Evolutionary conservation across 192 early-diverging fungal species (phyloP), one percentile per base, ranked within the genome.

Genomic region (Chytriomyces sp.): DNA sequence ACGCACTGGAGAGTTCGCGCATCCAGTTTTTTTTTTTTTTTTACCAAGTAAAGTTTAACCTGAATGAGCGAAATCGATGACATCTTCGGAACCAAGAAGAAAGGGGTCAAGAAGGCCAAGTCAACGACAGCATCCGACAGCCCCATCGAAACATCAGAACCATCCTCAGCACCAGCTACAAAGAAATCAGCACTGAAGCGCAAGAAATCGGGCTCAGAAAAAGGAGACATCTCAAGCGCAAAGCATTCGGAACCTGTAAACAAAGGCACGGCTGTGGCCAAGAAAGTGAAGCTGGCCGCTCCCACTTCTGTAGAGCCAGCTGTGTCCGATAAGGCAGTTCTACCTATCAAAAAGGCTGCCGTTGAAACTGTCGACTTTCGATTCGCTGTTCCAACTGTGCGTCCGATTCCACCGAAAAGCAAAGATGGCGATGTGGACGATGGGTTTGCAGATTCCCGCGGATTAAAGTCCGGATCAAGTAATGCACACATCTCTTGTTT

Each of bases 31-130:
- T 57, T 57, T 57, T 57, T 20, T 57, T 57, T 57, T 20, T 13
- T 57, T 53, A 18, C 8, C 50, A 8, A 53, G 9, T 53, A 18
- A 8, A 53, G 50, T 18, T 53, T 18, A 53, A 10, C 18, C 49
- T 48, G 9, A 16, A 73, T 73, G 71, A 73, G 71, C 60, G 71
- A 73, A 62, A 73, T 73, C 44, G 71, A 73, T 18, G 71, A 73
- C 60, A 73, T 73, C 71, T 73, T 73, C 49, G 68, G 68, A 13
- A 26, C n/a, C 46, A 69, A 53, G 23, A 69, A 57, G 50, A 67
- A 67, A 24, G 45, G 16, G 16, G 66, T 4, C 10, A 35, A 35
- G 35, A 45, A 35, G 43, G 18, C 66, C 44, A 67, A 47, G 66
- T 16, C 16, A 11, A 28, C 45, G 44, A 6, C 28, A 45, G 43